Conservation (phyloP, 352 stramenopile species). For the Phytopythium montanum region DNA sequence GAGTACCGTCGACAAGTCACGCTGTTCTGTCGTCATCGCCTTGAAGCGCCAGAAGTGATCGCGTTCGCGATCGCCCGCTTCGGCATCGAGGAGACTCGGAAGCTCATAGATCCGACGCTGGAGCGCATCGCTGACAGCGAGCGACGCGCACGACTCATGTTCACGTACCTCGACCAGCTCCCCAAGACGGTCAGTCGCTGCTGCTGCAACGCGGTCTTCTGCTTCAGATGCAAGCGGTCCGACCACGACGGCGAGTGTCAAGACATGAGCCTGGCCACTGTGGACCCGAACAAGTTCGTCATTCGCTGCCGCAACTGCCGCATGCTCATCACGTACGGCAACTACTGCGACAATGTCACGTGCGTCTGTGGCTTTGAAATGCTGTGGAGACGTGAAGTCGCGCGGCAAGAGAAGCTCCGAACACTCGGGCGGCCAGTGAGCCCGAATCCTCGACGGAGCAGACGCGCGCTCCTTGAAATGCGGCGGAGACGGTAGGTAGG, state of each 20-base stretch:
- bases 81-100: constrained; percentile 14
- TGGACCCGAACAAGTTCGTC: constrained; percentile 4
- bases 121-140: too few species aligned
- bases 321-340: not conserved
- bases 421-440: not conserved
- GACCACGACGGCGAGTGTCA: constrained; percentile 23
- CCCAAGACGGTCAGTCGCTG: constrained; percentile 23
- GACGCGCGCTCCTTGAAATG: too few species aligned
- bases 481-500: too few species aligned
- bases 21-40: constrained; percentile 20
- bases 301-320: not conserved
- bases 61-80: constrained; percentile 19
- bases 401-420: not conserved
- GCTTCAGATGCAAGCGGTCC: constrained; percentile 49
- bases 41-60: constrained; percentile 15
- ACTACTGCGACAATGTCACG: not conserved
- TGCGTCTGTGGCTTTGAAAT: not conserved
- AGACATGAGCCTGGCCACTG: constrained; percentile 13
- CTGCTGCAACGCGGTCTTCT: constrained; percentile 33
- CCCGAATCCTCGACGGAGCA: not conserved
- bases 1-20: constrained; percentile 12
- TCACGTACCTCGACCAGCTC: constrained; percentile 2
- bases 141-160: too few species aligned
- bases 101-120: constrained; percentile 10
- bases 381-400: not conserved